These are phyloP conservation scores for Sclerotinia nivalis DNA, from an alignment of 2,329 filamentous ascomycete species.

Conservation along the genomic window DNA sequence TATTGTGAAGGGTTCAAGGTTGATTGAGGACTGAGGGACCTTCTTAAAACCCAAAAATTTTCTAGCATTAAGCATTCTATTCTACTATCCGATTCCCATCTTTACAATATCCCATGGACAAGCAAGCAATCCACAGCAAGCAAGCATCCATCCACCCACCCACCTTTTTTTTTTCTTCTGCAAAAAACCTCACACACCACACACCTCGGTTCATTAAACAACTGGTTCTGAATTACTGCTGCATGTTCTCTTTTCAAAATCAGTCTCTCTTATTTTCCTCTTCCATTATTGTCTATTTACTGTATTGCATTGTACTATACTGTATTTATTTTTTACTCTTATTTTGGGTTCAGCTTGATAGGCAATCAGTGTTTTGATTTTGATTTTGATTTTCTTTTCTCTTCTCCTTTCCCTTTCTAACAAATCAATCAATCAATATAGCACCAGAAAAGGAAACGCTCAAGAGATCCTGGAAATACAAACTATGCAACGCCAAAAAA, in stretches of 20 bases:
- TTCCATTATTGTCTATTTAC: not conserved
- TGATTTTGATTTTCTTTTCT: not conserved
- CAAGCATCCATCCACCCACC: not conserved
- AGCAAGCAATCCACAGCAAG: not conserved
- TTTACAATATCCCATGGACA: not conserved
- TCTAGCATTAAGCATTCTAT: conserved; percentile 2
- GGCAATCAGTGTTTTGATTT: not conserved
- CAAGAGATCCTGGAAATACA: not conserved
- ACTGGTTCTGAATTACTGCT: conserved; percentile 11
- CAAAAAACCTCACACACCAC: not conserved
- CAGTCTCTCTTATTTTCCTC: too few relatives aligned
- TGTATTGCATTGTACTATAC: not conserved
- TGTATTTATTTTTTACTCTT: not conserved
- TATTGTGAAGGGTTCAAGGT: conserved; percentile 12
- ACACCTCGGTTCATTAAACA: not conserved
- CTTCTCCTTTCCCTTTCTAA: not conserved
- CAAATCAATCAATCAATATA: not conserved
- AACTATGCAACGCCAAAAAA: not conserved
- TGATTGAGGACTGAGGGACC: not conserved
- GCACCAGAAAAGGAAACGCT: conserved; percentile 3
- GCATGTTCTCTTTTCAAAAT: not conserved
- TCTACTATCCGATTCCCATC: not conserved
- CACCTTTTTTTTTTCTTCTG: not conserved
- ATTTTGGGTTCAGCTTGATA: not conserved
- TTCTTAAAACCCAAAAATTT: not conserved